Conservation (phyloP, 1,284 basidiomycete species). For the Irpex sp. region DNA sequence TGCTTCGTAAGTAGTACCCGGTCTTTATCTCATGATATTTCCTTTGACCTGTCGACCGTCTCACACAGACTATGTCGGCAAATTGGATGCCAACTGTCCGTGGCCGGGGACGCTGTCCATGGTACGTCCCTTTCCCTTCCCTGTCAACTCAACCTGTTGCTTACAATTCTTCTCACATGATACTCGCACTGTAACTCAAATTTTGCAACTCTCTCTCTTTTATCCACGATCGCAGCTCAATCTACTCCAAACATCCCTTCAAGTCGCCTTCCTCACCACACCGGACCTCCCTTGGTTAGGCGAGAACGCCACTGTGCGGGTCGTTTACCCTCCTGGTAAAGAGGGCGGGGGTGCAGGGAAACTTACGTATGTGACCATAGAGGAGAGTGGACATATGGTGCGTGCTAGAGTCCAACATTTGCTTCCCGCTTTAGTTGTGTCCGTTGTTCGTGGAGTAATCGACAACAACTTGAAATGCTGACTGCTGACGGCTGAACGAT, state of each 20-base stretch:
- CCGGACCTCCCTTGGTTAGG: constrained; percentile 25
- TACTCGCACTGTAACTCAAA: background rate
- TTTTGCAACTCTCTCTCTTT: too few species aligned
- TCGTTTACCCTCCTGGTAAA: background rate
- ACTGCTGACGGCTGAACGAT: too few species aligned
- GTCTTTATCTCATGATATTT: background rate
- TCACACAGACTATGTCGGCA: constrained; percentile 26
- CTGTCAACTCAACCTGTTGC: too few species aligned
- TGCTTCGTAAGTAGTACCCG: constrained; percentile 24
- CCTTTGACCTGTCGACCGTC: background rate
- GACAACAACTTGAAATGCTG: too few species aligned
- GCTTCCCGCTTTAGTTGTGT: too few species aligned
- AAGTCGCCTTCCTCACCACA: constrained; percentile 23
- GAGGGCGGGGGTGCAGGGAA: constrained; percentile 26
- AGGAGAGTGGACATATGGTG: background rate
- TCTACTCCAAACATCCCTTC: constrained; percentile 24
- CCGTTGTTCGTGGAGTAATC: too few species aligned
- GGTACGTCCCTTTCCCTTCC: constrained; percentile 4
- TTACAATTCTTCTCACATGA: background rate
- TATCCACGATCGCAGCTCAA: constrained; percentile 21
- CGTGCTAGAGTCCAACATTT: too few species aligned
- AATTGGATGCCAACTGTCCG: constrained; percentile 28
- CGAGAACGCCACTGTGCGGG: constrained; percentile 26
- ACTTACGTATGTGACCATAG: constrained; percentile 15
- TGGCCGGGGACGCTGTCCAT: constrained; percentile 26